Base-by-base conservation (phyloP, 768 basidiomycete genomes). In the Coprinopsis marcescibilis region DNA sequence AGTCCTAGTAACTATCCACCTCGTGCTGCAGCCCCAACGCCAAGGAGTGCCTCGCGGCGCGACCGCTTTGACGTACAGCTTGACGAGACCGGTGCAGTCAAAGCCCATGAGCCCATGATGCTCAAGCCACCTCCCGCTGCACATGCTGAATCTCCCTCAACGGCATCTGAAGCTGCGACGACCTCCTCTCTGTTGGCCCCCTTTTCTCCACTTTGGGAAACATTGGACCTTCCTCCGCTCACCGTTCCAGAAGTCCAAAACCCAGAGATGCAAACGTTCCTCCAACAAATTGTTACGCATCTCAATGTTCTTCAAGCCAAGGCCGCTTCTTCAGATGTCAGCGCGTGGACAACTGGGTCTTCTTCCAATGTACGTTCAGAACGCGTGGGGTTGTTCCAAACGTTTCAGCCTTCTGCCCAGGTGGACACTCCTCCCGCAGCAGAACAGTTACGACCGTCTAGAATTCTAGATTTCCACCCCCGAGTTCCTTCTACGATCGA, bases 251-350 rank as follows among this genome's bases (percentile, higher is more conserved):
- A 84, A 46, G 67, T 85, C 23, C 74, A 84, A 54, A 84, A 92
- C 56, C 78, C 78, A 43, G 81, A 77, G 36, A 80, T 95, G 56
- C 88, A 91, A 54, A 66, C 78, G 37, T 94, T 94, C 68, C 89
- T 93, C 64, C 74, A 85, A 45, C 88, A 94, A 61, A 82, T 93
- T 37, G 85, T 82, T 6, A 78, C 85, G 38, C 87, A 89, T 59
- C 76, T 93, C 46, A 81, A 83, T 55, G 74, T 76, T 35, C 80
- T 91, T 68, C 81, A 86, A 57, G 69, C 73, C 30, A 75, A 76
- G 41, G 71, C 58, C 34, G 45, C 42, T 36, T 49, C 48, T 19
- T 49, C 48, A 17, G 42, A 49, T 11, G 25, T 49, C 12, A 32
- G 34, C 48, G n/a, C 35, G 29, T 49, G 48, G 48, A 36, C 24